phyloP scores from a whole-genome alignment of 805 yeast genomes.

The Ogataea degrootiae region DNA sequence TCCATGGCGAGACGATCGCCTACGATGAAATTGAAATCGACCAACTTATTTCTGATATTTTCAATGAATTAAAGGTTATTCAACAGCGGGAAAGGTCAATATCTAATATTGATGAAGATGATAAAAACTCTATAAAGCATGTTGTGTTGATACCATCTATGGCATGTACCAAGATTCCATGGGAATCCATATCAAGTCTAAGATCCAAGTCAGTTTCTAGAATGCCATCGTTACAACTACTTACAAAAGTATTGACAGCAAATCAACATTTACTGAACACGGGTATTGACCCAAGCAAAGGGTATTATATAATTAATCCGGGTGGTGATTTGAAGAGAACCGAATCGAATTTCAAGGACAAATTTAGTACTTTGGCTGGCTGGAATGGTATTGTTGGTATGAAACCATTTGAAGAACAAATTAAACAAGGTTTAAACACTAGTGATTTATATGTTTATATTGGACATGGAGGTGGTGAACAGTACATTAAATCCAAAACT shows the following conservation, averaged over 20 bases:
- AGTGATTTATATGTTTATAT: slow-evolving; percentile 63
- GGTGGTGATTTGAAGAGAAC: slow-evolving; percentile 71
- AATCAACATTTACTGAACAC: slow-evolving; percentile 10
- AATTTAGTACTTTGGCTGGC: slow-evolving; percentile 33
- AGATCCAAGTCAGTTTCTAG: slow-evolving; percentile 58
- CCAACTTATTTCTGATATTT: slow-evolving; percentile 47
- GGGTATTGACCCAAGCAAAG: slow-evolving; percentile 26
- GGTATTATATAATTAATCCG: slow-evolving; percentile 75
- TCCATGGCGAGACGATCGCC: slow-evolving; percentile 60
- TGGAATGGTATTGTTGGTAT: slow-evolving; percentile 55
- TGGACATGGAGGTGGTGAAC: slow-evolving; percentile 98
- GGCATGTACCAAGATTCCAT: slow-evolving; percentile 68
- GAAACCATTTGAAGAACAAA: slow-evolving; percentile 53
- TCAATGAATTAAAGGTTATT: slow-evolving; percentile 38
- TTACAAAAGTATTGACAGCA: slow-evolving; percentile 35
- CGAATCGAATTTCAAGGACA: slow-evolving; percentile 47
- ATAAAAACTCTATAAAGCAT: slow-evolving; percentile 36
- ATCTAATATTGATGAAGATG: too few relatives aligned
- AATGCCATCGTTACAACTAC: slow-evolving; percentile 58
- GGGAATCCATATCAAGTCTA: slow-evolving; percentile 76
- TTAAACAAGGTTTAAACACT: slow-evolving; percentile 37
- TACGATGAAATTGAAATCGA: slow-evolving; percentile 64
- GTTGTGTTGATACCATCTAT: slow-evolving; percentile 67
- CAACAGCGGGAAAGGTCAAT: slow-evolving; percentile 4
- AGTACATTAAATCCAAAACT: slow-evolving; percentile 55